Base-by-base conservation (phyloP, 2,329 filamentous ascomycete species). In the Alternaria gansuensis region DNA sequence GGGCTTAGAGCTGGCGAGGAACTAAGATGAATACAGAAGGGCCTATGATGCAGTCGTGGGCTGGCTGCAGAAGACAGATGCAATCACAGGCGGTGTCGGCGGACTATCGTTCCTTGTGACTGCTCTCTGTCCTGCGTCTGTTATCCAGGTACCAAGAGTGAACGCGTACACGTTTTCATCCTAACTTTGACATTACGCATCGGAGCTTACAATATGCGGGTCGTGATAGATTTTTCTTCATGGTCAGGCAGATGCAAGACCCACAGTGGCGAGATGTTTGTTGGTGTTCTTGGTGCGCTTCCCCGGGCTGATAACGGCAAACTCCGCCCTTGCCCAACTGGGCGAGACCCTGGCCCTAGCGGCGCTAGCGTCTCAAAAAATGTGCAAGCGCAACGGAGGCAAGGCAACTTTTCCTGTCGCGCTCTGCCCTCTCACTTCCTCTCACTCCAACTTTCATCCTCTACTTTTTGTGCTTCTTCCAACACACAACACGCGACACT, bases 1-100 rank as follows among this genome's bases (percentile, higher is more conserved):
- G 86, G 85, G 1, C 67, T 83, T 51, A 61, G 56, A 37, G 65
- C 59, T 51, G 51, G 51, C 5, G 40, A 51, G 21, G 37, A 5
- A 28, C 10, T 5, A 41, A 37, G 10, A 17, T 55, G 37, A 55
- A 14, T 13, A 24, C 24, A 14, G 11, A 40, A 40, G 37, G 37
- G 21, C 21, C 21, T 24, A 13, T 24, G 21, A 40, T 14, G 5
- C 37, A 40, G 37, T 14, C 11, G 37, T 10, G 24, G 37, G 37
- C 5, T 39, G 37, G 37, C 5, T 39, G 37, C 10, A 39, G 4
- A 23, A 39, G 17, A 39, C 37, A 10, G 17, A 39, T 23, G 2
- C 37, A 39, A 39, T 21, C 36, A 33, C 14, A 33, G 21, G 37
- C 37, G 21, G 37, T 17, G 37, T 23, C 17, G 17, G 9, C 17